Percentiles rank a stretch among this genome's conserved stretches.
phyloP scores from a whole-genome alignment of 2,329 filamentous ascomycete genomes.

The Sclerotinia trifoliorum region DNA sequence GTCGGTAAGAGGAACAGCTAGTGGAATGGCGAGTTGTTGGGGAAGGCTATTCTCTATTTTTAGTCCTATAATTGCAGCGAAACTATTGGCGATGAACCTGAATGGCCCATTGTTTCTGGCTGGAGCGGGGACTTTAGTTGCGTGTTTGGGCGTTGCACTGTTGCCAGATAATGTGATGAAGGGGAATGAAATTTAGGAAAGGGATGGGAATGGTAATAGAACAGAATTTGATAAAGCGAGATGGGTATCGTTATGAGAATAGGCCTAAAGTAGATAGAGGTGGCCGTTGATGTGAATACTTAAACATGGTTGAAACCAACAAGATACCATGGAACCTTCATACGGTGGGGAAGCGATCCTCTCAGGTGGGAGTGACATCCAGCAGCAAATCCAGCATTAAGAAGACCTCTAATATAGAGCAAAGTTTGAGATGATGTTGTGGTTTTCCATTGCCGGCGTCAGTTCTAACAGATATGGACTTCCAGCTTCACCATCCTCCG shows the following conservation, averaged over 20 bases:
- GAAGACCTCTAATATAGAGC: background rate
- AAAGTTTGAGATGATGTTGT: background rate
- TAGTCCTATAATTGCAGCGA: conserved; percentile 54
- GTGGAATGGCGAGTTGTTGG: conserved; percentile 58
- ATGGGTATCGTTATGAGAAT: background rate
- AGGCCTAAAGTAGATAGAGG: background rate
- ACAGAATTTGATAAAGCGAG: background rate
- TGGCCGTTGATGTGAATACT: background rate
- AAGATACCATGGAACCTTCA: background rate
- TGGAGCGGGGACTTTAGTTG: conserved; percentile 53
- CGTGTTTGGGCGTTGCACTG: conserved; percentile 51
- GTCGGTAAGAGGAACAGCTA: conserved; percentile 51
- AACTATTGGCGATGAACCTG: conserved; percentile 43
- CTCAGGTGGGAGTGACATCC: background rate
- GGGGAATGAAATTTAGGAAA: conserved; percentile 16
- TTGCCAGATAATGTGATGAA: conserved; percentile 42
- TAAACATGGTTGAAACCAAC: background rate
- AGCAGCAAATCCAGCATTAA: too few species aligned
- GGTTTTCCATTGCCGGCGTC: background rate
- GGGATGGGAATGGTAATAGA: background rate
- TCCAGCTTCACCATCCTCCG: background rate
- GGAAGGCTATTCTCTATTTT: conserved; percentile 58
- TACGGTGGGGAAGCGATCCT: background rate
- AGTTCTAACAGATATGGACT: background rate
- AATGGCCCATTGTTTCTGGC: conserved; percentile 57